A percentile compares a stretch with the other conserved stretches of the same genome.
phyloP scores from a whole-genome alignment of 768 basidiomycete genomes.

The Leccinum sublutescens region DNA sequence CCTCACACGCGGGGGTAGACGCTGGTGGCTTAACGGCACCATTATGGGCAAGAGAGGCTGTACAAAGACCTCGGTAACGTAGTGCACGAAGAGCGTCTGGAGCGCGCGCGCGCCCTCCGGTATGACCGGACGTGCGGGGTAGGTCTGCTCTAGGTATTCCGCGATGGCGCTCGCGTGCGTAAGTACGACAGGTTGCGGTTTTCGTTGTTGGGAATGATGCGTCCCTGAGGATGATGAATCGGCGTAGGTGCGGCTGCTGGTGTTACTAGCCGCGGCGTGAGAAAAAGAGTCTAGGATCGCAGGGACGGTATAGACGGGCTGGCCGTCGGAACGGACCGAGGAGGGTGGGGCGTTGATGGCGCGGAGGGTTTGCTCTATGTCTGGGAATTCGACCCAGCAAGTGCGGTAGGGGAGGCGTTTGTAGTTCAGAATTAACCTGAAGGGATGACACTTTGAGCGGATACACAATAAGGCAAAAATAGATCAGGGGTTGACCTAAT shows the following conservation, averaged over 20 bases:
- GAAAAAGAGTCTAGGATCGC: constrained; percentile 56
- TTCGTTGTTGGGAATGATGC: background rate
- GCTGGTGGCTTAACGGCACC: constrained; percentile 64
- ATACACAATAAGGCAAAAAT: background rate
- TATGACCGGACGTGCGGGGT: constrained; percentile 68
- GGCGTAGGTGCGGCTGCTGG: background rate
- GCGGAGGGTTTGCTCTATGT: constrained; percentile 61
- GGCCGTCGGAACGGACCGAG: constrained; percentile 51
- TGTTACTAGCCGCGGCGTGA: constrained; percentile 10
- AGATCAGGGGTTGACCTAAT: constrained; percentile 45
- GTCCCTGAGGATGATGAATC: constrained; percentile 1
- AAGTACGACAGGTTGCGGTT: constrained; percentile 47
- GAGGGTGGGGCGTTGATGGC: constrained; percentile 61
- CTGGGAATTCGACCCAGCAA: constrained; percentile 66
- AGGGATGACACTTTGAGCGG: background rate
- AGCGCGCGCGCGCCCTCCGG: constrained; percentile 69
- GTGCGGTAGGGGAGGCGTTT: constrained; percentile 72
- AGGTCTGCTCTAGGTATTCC: constrained; percentile 67
- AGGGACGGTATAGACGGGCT: constrained; percentile 66
- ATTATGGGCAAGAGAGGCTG: constrained; percentile 69
- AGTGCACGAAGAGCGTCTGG: constrained; percentile 68
- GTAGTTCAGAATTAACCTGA: constrained; percentile 74
- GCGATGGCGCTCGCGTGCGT: constrained; percentile 62
- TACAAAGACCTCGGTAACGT: constrained; percentile 61
- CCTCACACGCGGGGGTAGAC: constrained; percentile 55